Base-by-base conservation (phyloP, 2,329 filamentous ascomycete genomes). In the Diatrype stigma region DNA sequence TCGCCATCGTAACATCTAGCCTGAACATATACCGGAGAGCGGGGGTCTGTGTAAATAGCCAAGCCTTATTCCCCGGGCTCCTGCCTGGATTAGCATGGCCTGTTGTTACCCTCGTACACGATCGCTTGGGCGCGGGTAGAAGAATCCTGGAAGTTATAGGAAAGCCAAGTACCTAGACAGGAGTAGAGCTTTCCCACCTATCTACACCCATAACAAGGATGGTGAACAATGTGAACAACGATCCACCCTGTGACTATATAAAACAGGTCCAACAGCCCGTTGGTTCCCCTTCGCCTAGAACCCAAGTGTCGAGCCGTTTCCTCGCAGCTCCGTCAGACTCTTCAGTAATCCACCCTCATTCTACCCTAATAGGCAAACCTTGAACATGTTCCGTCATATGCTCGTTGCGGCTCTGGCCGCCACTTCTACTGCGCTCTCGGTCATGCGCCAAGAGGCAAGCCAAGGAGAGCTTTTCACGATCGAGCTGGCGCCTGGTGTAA, bases 401-500 rank as follows among this genome's bases (percentile, higher is more conserved):
- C 48, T 63, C 16, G 30, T 61, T 37, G 51, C 58, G 45, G 62
- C 59, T 38, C 51, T 61, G 14, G 60, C 59, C 22, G 57, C 55
- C 46, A 57, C 55, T 12, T 50, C 55, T 6, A 49, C 55, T 17
- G 57, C 60, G 17, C 54, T 63, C 28, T 57, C 59, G 11, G 48
- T 58, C 26, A 46, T 46, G 45, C 55, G 55, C 10, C 52, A 30
- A 17, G 60, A 56, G 30, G 52, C 56, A 7, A 46, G 42, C 28
- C 23, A 45, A 11, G 47, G 54, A 45, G 51, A 61, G 34, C 48
- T 64, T 3, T 62, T 60, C 52, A 63, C 60, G 12, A 59, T 91
- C 53, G 85, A 91, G 70, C 70, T 88, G 8, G 77, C 76, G n/a
- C 84, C 84, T 6, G 84, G 83, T 46, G 77, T 86, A 60, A 86